Evolutionary conservation across 1,139 yeast species (phyloP), one percentile per base, ranked within the genome.

Genomic region (Lodderomyces oxycetoniae): DNA sequence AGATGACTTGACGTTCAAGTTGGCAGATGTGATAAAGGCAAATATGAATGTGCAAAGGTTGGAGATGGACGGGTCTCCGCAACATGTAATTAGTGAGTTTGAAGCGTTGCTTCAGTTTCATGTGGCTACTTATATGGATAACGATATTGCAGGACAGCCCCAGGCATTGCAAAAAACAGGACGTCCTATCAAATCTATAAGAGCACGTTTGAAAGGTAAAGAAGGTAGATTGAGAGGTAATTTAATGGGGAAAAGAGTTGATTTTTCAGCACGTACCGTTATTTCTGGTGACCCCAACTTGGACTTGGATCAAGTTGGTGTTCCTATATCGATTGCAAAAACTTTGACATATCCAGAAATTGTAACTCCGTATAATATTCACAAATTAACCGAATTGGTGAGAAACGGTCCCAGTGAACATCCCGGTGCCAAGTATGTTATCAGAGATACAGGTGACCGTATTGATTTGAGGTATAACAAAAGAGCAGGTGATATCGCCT

Each of bases 141-240:
- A 91, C 57, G 98, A 91, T 66, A 91, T 91, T 63, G 98, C 98
- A n/a, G 98, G 99, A 43, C 98, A 91, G 63, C 99, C 98, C 0
- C 98, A 91, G 61, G 98, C 99, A 26, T 74, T 91, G 45, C 99
- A 93, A 58, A 93, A 93, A 62, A 87, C 97, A 33, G 99, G 98
- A 38, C 85, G 98, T 65, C 98, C 99, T 6, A 94, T 93, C 45
- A 93, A 91, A 60, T 87, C 97, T 31, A 93, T 93, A 49, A 81
- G 99, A 67, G 98, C 99, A 17, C 87, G 99, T 69, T 73, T 93
- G 49, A 93, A 93, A 80, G 98, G 99, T 67, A 91, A 93, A 53
- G 98, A 93, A 68, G 98, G 99, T 43, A 88, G 98, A 68, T 78
- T 91, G 46, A 82, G 98, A 74, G 98, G 98, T 54, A 91, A 91